Evolutionary conservation across 176 grass and related monocot genomes (phyloP).

Genomic region (Stipa capillata): DNA sequence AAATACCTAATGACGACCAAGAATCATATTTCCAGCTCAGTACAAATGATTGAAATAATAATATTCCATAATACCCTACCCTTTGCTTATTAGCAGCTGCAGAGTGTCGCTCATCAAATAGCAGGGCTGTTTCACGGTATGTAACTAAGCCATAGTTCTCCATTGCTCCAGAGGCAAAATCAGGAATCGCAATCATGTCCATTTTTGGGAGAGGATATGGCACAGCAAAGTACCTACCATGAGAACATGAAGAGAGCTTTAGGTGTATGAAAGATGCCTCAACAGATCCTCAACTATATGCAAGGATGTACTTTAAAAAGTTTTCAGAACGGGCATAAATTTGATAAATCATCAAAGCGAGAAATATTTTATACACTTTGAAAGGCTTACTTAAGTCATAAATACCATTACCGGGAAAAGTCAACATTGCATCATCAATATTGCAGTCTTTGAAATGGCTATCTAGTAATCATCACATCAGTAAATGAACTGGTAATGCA

Average conservation of each 20-base stretch:
- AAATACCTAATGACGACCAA: not conserved
- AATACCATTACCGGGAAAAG: not conserved
- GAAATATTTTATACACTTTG: not conserved
- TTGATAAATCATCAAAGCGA: not conserved
- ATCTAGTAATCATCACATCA: not conserved
- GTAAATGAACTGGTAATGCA: not conserved
- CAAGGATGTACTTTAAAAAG: not conserved
- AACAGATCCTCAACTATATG: conserved; percentile 12
- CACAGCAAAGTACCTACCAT: conserved; percentile 76
- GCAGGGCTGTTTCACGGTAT: conserved; percentile 77
- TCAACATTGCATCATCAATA: conserved; percentile 7
- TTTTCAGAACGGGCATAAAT: not conserved
- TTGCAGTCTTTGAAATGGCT: not conserved
- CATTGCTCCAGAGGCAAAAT: conserved; percentile 83
- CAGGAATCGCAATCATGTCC: conserved; percentile 96
- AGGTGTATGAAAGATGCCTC: not conserved
- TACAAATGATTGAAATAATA: conserved; percentile 9
- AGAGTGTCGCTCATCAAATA: conserved; percentile 80
- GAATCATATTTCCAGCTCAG: conserved; percentile 1
- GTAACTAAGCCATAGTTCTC: conserved; percentile 96
- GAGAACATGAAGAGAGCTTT: conserved; percentile 4
- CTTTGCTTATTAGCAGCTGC: conserved; percentile 85
- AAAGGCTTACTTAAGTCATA: not conserved
- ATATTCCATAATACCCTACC: conserved; percentile 30
- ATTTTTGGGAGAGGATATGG: conserved; percentile 87